Evolutionary conservation across 495 filamentous ascomycete genomes (phyloP).

Genomic region (Penicillium canariense): DNA sequence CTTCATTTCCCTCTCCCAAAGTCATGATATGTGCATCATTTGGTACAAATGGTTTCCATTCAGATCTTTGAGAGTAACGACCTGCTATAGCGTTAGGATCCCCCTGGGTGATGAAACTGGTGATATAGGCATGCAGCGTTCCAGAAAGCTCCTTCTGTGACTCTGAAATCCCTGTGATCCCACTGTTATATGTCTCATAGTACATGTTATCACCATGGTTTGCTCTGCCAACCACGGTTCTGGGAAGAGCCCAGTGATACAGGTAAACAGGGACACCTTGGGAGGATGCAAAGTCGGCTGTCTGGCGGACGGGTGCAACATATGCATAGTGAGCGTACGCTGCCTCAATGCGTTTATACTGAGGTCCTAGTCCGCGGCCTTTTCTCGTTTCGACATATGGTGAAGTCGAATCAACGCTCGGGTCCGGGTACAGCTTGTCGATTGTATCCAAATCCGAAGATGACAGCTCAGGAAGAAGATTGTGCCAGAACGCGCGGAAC

Average conservation of each 20-base stretch:
- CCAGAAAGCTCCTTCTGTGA: constrained; percentile 49
- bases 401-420: constrained; percentile 31
- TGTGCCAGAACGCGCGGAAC: constrained; percentile 55
- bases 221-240: constrained; percentile 46
- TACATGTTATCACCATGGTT: constrained; percentile 60
- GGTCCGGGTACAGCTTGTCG: constrained; percentile 57
- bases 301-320: constrained; percentile 62
- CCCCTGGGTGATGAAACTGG: constrained; percentile 52
- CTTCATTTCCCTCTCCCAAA: constrained; percentile 64
- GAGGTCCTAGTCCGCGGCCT: constrained; percentile 43
- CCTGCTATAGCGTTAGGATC: constrained; percentile 46
- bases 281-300: constrained; percentile 48
- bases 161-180: constrained; percentile 33
- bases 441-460: constrained; percentile 47
- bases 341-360: constrained; percentile 59
- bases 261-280: constrained; percentile 48
- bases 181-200: constrained; percentile 54
- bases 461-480: constrained; percentile 52
- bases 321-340: constrained; percentile 68
- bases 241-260: constrained; percentile 57
- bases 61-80: constrained; percentile 29
- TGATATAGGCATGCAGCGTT: constrained; percentile 55
- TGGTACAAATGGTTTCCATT: constrained; percentile 27
- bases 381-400: constrained; percentile 37
- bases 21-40: constrained; percentile 37